These are phyloP conservation scores for Bromus sterilis DNA, from an alignment of 176 grass and related monocot species.

Conservation along the genomic window DNA sequence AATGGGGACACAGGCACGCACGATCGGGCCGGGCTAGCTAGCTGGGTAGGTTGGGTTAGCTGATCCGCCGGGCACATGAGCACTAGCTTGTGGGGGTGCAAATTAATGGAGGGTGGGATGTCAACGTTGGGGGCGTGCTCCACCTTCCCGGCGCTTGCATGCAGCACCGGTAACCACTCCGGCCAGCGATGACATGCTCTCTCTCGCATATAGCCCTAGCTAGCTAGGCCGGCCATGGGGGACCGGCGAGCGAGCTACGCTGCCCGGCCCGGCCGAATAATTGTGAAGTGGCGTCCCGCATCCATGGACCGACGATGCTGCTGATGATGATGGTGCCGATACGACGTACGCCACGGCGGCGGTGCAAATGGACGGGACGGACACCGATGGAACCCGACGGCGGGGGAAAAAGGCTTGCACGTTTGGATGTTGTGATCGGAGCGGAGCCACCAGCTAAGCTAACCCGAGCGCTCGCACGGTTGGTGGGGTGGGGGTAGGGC, in stretches of 20 bases:
- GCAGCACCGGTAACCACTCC: constrained; percentile 21
- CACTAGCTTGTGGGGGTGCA: neutral
- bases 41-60: constrained; percentile 24
- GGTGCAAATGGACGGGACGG: neutral
- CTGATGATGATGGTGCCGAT: neutral
- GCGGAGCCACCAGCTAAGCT: constrained; percentile 1
- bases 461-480: neutral
- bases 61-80: neutral
- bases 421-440: constrained; percentile 2
- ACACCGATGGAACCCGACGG: neutral
- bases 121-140: constrained; percentile 53
- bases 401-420: constrained; percentile 10
- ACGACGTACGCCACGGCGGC: neutral
- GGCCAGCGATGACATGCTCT: constrained; percentile 1
- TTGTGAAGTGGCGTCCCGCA: constrained; percentile 1
- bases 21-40: neutral
- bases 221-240: neutral
- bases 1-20: too few relatives aligned
- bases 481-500: neutral
- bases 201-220: neutral
- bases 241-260: neutral
- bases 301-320: too few relatives aligned
- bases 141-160: too few relatives aligned
- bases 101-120: constrained; percentile 41
- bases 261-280: neutral